Percentiles rank a stretch among this genome's conserved stretches.
Evolutionary conservation across 495 filamentous ascomycete genomes (phyloP).

Genomic region (Talaromyces ruber): DNA sequence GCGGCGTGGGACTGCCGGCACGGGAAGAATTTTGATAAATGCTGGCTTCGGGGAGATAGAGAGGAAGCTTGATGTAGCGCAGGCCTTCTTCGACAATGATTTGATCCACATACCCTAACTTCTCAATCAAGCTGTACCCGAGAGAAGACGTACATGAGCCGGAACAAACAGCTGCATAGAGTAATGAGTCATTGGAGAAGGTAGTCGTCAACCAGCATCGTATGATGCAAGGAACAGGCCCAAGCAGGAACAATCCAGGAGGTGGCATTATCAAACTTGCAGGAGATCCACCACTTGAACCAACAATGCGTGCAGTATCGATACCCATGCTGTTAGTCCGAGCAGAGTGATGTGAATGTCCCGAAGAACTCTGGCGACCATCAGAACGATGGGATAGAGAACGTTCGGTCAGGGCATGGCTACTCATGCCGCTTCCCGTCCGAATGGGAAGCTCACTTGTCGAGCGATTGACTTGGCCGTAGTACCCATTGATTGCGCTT

Average conservation of each 20-base stretch:
- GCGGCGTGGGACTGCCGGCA: constrained; percentile 62
- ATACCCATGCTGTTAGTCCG: constrained; percentile 77
- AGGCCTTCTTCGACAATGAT: constrained; percentile 57
- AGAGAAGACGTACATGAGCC: constrained; percentile 81
- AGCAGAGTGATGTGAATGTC: constrained; percentile 72
- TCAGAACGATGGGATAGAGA: constrained; percentile 92
- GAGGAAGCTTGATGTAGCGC: constrained; percentile 61
- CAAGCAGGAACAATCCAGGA: constrained; percentile 72
- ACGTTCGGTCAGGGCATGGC: constrained; percentile 78
- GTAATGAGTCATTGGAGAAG: constrained; percentile 75
- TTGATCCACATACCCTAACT: constrained; percentile 58
- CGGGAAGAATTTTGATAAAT: constrained; percentile 67
- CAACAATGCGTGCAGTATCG: constrained; percentile 56
- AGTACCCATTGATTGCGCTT: constrained; percentile 85
- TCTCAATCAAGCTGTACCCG: constrained; percentile 61
- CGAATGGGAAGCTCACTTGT: constrained; percentile 72
- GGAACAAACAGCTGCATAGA: constrained; percentile 89
- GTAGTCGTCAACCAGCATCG: constrained; percentile 87
- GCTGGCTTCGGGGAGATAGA: constrained; percentile 87
- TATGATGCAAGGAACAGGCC: constrained; percentile 84
- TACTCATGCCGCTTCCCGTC: constrained; percentile 72
- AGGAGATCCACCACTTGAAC: constrained; percentile 55
- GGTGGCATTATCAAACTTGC: constrained; percentile 60
- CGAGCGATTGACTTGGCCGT: constrained; percentile 70
- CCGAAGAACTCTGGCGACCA: constrained; percentile 86